Conservation (phyloP, 2,329 filamentous ascomycete genomes). For the Phaeomoniella chlamydospora region DNA sequence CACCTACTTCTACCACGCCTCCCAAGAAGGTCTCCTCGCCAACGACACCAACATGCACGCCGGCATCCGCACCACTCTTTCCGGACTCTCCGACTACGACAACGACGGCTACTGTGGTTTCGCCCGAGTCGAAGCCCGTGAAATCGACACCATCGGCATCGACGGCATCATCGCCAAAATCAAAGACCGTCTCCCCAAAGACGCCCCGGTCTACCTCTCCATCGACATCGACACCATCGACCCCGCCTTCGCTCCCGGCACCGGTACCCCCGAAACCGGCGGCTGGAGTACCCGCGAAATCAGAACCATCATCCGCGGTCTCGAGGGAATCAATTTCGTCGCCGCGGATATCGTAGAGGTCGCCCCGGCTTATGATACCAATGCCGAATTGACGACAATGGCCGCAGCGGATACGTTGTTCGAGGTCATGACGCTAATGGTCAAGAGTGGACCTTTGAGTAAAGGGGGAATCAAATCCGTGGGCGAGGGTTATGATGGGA, state of each 20-base stretch:
- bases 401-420: slow-evolving; percentile 48
- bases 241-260: slow-evolving; percentile 48
- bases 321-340: slow-evolving; percentile 42
- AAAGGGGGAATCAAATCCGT: slow-evolving; percentile 6
- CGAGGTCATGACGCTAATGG: slow-evolving; percentile 71
- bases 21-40: slow-evolving; percentile 59
- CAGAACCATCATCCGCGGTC: slow-evolving; percentile 41
- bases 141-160: slow-evolving; percentile 54
- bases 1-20: slow-evolving; percentile 76
- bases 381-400: slow-evolving; percentile 41
- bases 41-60: slow-evolving; percentile 83
- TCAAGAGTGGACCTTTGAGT: slow-evolving; percentile 59
- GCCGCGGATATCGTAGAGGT: slow-evolving; percentile 50
- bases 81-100: slow-evolving; percentile 65
- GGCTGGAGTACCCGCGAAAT: slow-evolving; percentile 48
- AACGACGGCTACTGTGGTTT: slow-evolving; percentile 79
- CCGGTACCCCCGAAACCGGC: slow-evolving; percentile 46
- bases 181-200: slow-evolving; percentile 55
- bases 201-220: slow-evolving; percentile 63
- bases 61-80: slow-evolving; percentile 71
- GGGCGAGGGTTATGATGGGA: no score
- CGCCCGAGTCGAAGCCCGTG: slow-evolving; percentile 62
- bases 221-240: slow-evolving; percentile 84
- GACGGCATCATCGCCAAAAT: slow-evolving; percentile 70
- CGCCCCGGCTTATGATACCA: slow-evolving; percentile 46